A percentile compares a stretch with the other conserved stretches of the same genome.
Evolutionary conservation across 352 stramenopile genomes (phyloP).

Genomic region (Pythium monospermum): DNA sequence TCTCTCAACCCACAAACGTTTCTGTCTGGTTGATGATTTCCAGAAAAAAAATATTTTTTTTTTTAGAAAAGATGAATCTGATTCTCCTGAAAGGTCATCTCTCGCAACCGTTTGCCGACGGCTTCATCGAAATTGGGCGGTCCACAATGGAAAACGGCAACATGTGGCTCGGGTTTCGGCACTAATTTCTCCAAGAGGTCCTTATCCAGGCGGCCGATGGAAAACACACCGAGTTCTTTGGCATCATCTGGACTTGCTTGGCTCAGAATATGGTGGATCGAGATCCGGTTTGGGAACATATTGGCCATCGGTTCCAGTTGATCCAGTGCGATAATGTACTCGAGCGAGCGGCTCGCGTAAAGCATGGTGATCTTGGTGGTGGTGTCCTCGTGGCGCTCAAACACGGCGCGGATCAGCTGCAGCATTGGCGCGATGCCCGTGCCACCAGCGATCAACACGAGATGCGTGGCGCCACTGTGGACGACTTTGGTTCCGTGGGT

Average conservation of each 20-base stretch:
- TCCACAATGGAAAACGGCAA: constrained; percentile 70
- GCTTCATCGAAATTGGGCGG: constrained; percentile 69
- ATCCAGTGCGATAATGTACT: constrained; percentile 62
- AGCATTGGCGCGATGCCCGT: constrained; percentile 84
- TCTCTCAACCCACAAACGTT: no score
- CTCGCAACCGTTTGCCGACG: constrained; percentile 34
- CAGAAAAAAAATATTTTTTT: no score
- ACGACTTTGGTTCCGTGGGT: constrained; percentile 42
- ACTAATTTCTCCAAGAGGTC: constrained; percentile 41
- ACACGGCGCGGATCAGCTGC: constrained; percentile 61
- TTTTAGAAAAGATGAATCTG: constrained; percentile 70
- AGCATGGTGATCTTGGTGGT: constrained; percentile 65
- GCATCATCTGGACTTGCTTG: constrained; percentile 35
- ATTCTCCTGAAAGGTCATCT: constrained; percentile 38
- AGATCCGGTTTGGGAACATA: constrained; percentile 65
- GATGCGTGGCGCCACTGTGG: constrained; percentile 35
- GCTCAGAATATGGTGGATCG: constrained; percentile 63
- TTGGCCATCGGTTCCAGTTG: constrained; percentile 74
- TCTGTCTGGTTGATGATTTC: neutral
- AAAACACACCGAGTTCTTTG: constrained; percentile 46
- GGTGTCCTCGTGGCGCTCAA: constrained; percentile 48
- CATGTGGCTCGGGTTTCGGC: constrained; percentile 27
- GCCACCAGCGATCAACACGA: constrained; percentile 71
- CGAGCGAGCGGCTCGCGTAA: constrained; percentile 66
- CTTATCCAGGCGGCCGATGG: constrained; percentile 44